Conservation (phyloP, 768 basidiomycete genomes). For the Russula abietina region DNA sequence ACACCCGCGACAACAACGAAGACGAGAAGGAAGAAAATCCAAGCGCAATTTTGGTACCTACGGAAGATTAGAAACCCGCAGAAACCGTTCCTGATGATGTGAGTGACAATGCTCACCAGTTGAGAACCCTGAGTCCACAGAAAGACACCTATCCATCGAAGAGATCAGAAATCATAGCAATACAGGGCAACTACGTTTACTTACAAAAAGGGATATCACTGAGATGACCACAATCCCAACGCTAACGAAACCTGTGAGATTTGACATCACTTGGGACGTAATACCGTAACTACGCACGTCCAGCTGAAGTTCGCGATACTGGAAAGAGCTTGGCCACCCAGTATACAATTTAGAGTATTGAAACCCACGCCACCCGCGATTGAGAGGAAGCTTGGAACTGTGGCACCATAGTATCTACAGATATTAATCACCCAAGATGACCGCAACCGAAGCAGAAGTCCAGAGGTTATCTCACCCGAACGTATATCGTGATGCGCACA, state of each 20-base stretch:
- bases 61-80: background rate
- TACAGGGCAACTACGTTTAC: background rate
- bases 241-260: background rate
- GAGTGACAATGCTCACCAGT: constrained; percentile 41
- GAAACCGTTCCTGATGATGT: no score
- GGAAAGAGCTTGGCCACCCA: constrained; percentile 56
- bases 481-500: constrained; percentile 64
- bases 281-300: constrained; percentile 39
- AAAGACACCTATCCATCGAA: constrained; percentile 45
- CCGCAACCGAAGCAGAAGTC: constrained; percentile 5
- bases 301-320: constrained; percentile 48
- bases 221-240: constrained; percentile 80
- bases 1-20: constrained; percentile 67
- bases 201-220: constrained; percentile 52
- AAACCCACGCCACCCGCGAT: constrained; percentile 50
- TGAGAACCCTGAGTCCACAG: constrained; percentile 59
- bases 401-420: constrained; percentile 51
- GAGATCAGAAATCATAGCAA: background rate
- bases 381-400: constrained; percentile 43
- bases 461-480: constrained; percentile 53
- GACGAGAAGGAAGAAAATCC: constrained; percentile 70
- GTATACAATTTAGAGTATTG: constrained; percentile 51
- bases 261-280: background rate
- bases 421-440: background rate
- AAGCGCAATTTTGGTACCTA: constrained; percentile 69